phyloP scores from a whole-genome alignment of 1,139 yeast genomes.

The Taphrina communis region DNA sequence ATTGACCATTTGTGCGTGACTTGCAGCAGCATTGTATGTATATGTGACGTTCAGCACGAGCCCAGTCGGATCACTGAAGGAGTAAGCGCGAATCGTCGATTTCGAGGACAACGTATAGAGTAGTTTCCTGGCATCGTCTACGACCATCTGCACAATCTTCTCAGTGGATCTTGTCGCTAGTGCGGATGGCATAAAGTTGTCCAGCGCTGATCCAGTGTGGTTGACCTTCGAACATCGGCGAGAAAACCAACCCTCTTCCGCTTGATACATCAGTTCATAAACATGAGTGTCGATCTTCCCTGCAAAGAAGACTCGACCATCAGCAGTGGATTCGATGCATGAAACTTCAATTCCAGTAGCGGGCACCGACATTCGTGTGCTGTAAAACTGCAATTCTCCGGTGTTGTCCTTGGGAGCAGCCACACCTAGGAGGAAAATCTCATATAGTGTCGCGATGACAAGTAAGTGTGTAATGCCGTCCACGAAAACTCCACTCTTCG shows the following conservation, averaged over 20 bases:
- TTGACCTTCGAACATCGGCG: conserved; percentile 83
- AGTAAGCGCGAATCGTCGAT: conserved; percentile 82
- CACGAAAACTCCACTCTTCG: conserved; percentile 80
- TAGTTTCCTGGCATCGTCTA: conserved; percentile 78
- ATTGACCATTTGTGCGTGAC: conserved; percentile 52
- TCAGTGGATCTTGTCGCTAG: conserved; percentile 55
- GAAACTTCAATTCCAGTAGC: conserved; percentile 80
- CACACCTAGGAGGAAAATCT: conserved; percentile 77
- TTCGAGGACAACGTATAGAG: conserved; percentile 82
- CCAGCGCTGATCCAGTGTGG: conserved; percentile 50
- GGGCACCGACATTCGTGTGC: conserved; percentile 78
- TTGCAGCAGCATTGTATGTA: conserved; percentile 49
- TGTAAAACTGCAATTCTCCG: conserved; percentile 70
- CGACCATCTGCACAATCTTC: conserved; percentile 64
- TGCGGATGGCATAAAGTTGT: conserved; percentile 44
- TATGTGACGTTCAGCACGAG: conserved; percentile 51
- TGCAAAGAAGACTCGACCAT: conserved; percentile 82
- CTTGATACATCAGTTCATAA: conserved; percentile 89
- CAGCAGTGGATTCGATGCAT: conserved; percentile 65
- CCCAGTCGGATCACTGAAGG: conserved; percentile 51
- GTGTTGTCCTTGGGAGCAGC: conserved; percentile 57
- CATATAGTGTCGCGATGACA: conserved; percentile 78
- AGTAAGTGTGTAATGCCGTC: conserved; percentile 74
- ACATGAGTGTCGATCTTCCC: conserved; percentile 82
- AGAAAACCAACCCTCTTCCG: conserved; percentile 84